Percentiles rank a stretch among this genome's conserved stretches.
Conservation (phyloP, 2,329 filamentous ascomycete genomes). For the Penicillium sp. region DNA sequence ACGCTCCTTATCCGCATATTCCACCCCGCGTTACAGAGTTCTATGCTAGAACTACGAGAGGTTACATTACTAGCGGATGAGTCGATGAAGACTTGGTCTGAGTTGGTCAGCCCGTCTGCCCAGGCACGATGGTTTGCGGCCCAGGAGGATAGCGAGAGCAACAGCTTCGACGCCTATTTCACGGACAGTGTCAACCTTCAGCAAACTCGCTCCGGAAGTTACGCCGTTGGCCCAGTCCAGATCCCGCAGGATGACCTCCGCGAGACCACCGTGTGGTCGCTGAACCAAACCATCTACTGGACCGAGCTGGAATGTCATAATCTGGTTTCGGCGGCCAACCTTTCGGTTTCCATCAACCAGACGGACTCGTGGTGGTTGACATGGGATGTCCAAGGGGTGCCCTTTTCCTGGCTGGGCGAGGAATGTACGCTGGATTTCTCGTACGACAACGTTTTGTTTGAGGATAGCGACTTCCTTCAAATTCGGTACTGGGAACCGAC, state of each 20-base stretch:
- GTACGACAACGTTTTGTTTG: conserved; percentile 36
- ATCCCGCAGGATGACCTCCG: conserved; percentile 30
- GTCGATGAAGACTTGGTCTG: conserved; percentile 35
- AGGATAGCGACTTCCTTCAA: conserved; percentile 35
- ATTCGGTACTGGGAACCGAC: conserved; percentile 43
- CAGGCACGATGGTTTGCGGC: conserved; percentile 38
- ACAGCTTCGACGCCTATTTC: conserved; percentile 29
- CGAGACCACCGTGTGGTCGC: conserved; percentile 35
- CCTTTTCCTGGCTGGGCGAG: conserved; percentile 21
- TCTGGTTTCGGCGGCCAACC: conserved; percentile 23
- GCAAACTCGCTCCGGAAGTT: conserved; percentile 34
- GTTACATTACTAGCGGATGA: conserved; percentile 28
- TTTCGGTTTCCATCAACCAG: conserved; percentile 31
- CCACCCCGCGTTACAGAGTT: conserved; percentile 39
- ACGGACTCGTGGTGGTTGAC: conserved; percentile 25
- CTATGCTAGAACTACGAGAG: conserved; percentile 37
- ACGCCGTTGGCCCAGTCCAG: conserved; percentile 39
- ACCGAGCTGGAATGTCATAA: conserved; percentile 31
- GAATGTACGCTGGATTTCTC: conserved; percentile 35
- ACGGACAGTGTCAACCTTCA: conserved; percentile 24
- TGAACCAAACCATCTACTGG: conserved; percentile 42
- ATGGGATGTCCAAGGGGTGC: conserved; percentile 36
- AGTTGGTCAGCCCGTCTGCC: conserved; percentile 31
- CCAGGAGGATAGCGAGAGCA: conserved; percentile 31
- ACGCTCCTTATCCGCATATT: conserved; percentile 39